Base-by-base conservation (phyloP, 257 asterid species). In the Ophiorrhiza pumila region DNA sequence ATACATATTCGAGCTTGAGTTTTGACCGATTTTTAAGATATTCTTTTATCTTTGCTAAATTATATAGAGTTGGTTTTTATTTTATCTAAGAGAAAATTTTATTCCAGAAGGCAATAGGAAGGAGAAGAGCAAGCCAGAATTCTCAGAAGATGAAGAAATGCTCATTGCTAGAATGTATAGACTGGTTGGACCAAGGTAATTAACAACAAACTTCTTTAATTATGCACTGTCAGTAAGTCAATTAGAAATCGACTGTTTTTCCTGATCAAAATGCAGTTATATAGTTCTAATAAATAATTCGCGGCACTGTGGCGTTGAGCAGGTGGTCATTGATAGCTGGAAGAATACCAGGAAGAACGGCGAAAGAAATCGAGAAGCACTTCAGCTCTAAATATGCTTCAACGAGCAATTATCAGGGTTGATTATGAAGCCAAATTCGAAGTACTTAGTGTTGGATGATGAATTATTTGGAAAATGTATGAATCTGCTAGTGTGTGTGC, bases 251-350 rank as follows among this genome's bases (percentile, higher is more conserved):
- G 42, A 37, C 42, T 37, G 7, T 7, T 37, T 22, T 50, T 50
- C 27, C 4, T 50, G 2, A 10, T 46, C 52, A 46, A 46, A 46
- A 46, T 46, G 52, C 3, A 15, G 52, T 29, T 29, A n/a, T n/a
- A n/a, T n/a, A 31, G 27, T 34, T 34, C 13, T 13, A 1, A 64
- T 3, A 9, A 20, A 17, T 15, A 18, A 46, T 29, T 47, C 12
- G 35, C 35, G 7, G 20, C 15, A 37, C 46, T 22, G 10, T n/a
- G 1, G 22, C 0, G 27, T 11, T 20, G 46, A 5, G 43, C 80
- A 75, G 80, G 58, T 79, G 83, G 83, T 50, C 71, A 4, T 68
- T 79, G 76, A 71, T 79, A 63, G 80, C 83, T 5, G 83, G 83
- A 70, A 79, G 80, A 65, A 79, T 75, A 17, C 83, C 83, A 1